A percentile compares a stretch with the other conserved stretches of the same genome.
phyloP scores from a whole-genome alignment of 305 asterid genomes.

The Nicotiana rustica region DNA sequence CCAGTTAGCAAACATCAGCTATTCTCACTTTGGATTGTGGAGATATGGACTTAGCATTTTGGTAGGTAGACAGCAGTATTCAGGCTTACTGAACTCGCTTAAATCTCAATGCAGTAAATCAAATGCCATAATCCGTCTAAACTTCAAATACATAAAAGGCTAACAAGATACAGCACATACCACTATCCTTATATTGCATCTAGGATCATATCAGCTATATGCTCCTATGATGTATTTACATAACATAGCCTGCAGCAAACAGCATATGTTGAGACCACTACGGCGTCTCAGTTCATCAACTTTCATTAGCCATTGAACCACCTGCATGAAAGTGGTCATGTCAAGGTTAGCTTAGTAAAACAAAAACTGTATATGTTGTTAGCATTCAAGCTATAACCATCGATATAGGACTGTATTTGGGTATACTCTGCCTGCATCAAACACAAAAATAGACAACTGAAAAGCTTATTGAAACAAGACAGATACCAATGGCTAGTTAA shows the following conservation, averaged over 20 bases:
- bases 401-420: background rate
- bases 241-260: conserved; percentile 12
- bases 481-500: conserved; percentile 31
- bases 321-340: conserved; percentile 29
- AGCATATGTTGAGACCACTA: background rate
- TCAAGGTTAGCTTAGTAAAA: conserved; percentile 24
- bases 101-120: conserved; percentile 23
- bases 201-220: background rate
- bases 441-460: background rate
- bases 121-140: background rate
- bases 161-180: conserved; percentile 23
- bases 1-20: background rate
- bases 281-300: conserved; percentile 24
- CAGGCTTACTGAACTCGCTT: conserved; percentile 16
- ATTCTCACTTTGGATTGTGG: background rate
- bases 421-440: conserved; percentile 22
- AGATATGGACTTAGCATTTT: background rate
- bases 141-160: conserved; percentile 3
- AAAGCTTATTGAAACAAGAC: conserved; percentile 12
- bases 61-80: background rate
- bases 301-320: conserved; percentile 13
- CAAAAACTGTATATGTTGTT: background rate
- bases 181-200: background rate
- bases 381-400: background rate
- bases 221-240: conserved; percentile 4